A percentile compares a stretch with the other conserved stretches of the same genome.
Evolutionary conservation across 306 rosid species (phyloP).

Genomic region (Arachis hypogaea): DNA sequence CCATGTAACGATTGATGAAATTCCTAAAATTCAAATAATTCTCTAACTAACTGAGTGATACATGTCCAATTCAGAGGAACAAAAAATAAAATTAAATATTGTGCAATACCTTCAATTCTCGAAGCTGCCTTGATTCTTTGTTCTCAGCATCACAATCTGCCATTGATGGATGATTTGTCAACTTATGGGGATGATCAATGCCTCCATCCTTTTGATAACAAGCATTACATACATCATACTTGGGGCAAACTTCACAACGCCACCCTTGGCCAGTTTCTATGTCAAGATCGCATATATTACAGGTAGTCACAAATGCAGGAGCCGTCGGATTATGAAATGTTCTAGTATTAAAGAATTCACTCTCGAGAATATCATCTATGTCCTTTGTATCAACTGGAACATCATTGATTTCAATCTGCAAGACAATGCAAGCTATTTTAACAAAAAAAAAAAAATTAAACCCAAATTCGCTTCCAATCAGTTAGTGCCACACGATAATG

Average conservation of each 20-base stretch:
- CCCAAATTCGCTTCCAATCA: not conserved
- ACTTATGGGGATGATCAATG: constrained; percentile 86
- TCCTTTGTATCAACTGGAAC: constrained; percentile 87
- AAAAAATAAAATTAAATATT: constrained; percentile 15
- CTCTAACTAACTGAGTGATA: not conserved
- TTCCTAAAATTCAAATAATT: not conserved
- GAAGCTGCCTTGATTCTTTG: constrained; percentile 89
- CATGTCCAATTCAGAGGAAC: not conserved
- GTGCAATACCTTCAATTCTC: constrained; percentile 74
- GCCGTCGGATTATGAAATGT: constrained; percentile 86
- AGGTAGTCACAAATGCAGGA: constrained; percentile 84
- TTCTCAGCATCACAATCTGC: constrained; percentile 97
- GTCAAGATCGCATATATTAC: constrained; percentile 82
- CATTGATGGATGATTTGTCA: constrained; percentile 92
- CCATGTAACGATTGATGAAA: too few relatives aligned
- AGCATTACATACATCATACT: constrained; percentile 88
- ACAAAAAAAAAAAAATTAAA: not conserved
- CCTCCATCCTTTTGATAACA: constrained; percentile 92
- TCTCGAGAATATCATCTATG: constrained; percentile 95
- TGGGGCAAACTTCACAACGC: constrained; percentile 98
- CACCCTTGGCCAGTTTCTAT: constrained; percentile 98
- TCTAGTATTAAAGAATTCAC: constrained; percentile 99
- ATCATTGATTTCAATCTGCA: constrained; percentile 77
- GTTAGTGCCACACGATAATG: constrained; percentile 2
- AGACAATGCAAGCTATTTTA: not conserved